Conservation (phyloP, 129 eudicot species). For the Oenanthe sinensis region DNA sequence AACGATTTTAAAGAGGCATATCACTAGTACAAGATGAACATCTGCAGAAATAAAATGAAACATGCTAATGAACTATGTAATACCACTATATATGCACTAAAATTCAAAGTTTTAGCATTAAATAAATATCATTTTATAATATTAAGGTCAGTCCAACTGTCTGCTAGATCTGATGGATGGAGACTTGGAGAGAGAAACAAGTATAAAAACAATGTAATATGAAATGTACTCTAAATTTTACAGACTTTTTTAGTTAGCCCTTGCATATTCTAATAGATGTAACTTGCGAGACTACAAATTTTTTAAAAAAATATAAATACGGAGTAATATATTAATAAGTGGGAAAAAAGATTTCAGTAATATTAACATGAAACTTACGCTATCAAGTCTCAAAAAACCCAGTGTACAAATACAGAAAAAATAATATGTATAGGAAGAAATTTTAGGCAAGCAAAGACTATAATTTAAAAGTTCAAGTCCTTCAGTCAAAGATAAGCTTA, state of each 20-base stretch:
- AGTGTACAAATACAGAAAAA: neutral
- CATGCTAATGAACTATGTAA: no score
- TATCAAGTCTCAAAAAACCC: neutral
- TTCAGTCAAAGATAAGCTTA: constrained; percentile 30
- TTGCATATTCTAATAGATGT: neutral
- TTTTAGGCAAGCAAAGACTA: no score
- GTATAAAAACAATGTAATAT: neutral
- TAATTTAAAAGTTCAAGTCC: neutral
- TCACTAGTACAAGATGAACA: no score
- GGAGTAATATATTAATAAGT: neutral
- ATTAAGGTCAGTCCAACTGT: neutral
- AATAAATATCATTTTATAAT: neutral
- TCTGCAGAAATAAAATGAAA: no score
- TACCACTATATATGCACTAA: neutral
- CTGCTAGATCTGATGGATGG: neutral
- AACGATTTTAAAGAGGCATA: neutral
- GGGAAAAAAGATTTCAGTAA: neutral
- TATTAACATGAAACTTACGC: neutral
- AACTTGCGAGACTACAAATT: neutral
- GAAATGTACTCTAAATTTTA: neutral
- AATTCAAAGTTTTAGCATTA: neutral
- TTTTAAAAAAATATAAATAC: no score
- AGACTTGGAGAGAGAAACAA: neutral
- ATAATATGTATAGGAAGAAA: constrained; percentile 1
- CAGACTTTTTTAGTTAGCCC: neutral